A percentile compares a stretch with the other conserved stretches of the same genome.
These are phyloP conservation scores for Parasitella parasitica DNA, from an alignment of 371 early-diverging fungal species.

Conservation along the genomic window DNA sequence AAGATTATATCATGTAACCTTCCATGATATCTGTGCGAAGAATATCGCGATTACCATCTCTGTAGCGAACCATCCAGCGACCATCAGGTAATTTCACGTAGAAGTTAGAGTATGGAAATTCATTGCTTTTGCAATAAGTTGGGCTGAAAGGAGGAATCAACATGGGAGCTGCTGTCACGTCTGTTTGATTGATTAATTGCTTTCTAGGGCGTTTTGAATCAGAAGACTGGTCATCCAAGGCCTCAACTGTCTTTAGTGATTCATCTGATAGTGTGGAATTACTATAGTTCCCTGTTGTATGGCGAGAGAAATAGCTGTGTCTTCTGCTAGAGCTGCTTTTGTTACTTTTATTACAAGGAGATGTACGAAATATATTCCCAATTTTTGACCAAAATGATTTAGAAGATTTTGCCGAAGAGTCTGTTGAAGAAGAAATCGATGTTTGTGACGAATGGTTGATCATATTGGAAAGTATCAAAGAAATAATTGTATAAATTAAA, in stretches of 20 bases:
- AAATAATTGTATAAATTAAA: background rate
- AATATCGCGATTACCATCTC: constrained; percentile 47
- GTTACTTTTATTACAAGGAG: background rate
- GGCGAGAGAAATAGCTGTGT: background rate
- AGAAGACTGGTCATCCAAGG: background rate
- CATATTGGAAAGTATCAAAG: background rate
- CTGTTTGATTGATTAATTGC: constrained; percentile 15
- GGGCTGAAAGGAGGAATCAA: constrained; percentile 51
- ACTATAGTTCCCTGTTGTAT: constrained; percentile 12
- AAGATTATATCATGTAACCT: constrained; percentile 31
- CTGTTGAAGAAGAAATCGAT: constrained; percentile 5
- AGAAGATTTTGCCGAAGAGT: constrained; percentile 14
- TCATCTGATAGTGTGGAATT: constrained; percentile 17
- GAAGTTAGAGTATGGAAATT: constrained; percentile 53
- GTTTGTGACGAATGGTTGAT: background rate
- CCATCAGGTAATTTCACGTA: constrained; percentile 48
- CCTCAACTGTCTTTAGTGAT: constrained; percentile 12
- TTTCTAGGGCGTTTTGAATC: constrained; percentile 20
- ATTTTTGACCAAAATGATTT: constrained; percentile 23
- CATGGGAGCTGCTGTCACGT: constrained; percentile 5
- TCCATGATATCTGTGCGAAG: constrained; percentile 47
- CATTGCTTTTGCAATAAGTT: constrained; percentile 40
- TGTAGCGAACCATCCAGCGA: constrained; percentile 48
- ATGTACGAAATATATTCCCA: constrained; percentile 8
- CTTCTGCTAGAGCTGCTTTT: background rate